These are phyloP conservation scores for Colletotrichum endophyticum DNA, from an alignment of 2,329 filamentous ascomycete genomes.

Conservation along the genomic window DNA sequence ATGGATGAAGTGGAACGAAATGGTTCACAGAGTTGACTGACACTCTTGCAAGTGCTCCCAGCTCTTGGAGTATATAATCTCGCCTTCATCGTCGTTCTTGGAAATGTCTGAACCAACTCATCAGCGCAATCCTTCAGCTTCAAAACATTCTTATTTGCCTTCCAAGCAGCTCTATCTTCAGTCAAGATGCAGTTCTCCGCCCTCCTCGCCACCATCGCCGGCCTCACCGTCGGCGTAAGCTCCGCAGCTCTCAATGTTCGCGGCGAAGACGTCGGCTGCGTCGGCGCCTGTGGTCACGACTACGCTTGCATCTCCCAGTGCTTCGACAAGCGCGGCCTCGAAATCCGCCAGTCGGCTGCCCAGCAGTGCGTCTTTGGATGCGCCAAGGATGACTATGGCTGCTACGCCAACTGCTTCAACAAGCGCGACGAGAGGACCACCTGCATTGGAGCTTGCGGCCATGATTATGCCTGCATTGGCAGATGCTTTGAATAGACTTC, in stretches of 20 bases:
- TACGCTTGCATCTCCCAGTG: background rate
- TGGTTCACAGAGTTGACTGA: background rate
- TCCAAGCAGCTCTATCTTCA: background rate
- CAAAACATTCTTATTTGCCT: background rate
- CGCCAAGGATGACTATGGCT: background rate
- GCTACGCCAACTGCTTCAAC: background rate
- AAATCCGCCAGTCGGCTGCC: background rate
- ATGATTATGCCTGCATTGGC: background rate
- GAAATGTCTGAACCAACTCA: background rate
- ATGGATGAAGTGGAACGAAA: background rate
- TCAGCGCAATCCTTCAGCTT: background rate
- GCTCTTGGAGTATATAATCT: background rate
- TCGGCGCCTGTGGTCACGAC: background rate
- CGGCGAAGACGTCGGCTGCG: background rate
- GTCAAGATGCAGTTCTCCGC: background rate
- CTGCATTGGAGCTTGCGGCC: background rate
- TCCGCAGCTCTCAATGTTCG: background rate
- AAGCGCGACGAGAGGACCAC: background rate
- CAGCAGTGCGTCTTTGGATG: background rate
- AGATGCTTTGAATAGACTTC: background rate
- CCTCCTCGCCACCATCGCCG: background rate
- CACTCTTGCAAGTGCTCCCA: background rate
- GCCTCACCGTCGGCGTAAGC: background rate
- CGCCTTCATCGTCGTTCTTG: background rate
- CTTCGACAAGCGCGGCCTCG: background rate